A percentile compares a stretch with the other conserved stretches of the same genome.
Evolutionary conservation across 163 green algal species (phyloP).

Genomic region (Chlamydomonas reinhardtii): DNA sequence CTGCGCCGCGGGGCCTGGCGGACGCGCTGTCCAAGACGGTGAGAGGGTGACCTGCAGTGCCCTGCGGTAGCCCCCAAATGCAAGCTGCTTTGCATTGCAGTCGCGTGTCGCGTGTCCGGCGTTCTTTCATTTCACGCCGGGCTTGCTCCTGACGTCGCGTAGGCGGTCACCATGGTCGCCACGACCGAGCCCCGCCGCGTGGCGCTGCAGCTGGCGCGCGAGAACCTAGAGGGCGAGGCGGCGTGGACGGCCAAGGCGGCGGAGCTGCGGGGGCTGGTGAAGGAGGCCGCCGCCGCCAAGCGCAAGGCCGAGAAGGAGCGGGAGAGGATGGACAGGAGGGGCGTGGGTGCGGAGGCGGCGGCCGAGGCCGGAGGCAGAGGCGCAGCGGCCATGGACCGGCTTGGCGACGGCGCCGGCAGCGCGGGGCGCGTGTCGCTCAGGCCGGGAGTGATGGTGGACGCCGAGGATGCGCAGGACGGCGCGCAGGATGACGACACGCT

Average conservation of each 20-base stretch:
- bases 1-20: not conserved
- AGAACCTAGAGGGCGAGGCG: not conserved
- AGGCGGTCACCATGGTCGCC: constrained; percentile 61
- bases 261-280: not conserved
- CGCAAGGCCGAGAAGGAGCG: constrained; percentile 31
- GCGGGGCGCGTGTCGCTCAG: constrained; percentile 27
- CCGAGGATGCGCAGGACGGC: constrained; percentile 58
- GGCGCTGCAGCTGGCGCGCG: constrained; percentile 62
- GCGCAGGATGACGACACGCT: constrained; percentile 63
- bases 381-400: not conserved
- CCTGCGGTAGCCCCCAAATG: too few relatives aligned
- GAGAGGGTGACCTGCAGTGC: not conserved
- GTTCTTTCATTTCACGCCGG: too few relatives aligned
- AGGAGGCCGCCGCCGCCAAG: constrained; percentile 9
- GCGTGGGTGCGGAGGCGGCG: too few relatives aligned
- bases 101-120: too few relatives aligned
- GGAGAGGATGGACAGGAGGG: too few relatives aligned
- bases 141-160: not conserved
- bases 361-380: constrained; percentile 15
- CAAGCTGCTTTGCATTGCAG: too few relatives aligned
- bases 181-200: constrained; percentile 50
- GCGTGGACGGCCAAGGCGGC: constrained; percentile 8
- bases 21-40: constrained; percentile 50
- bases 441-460: constrained; percentile 50
- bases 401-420: not conserved